Evolutionary conservation across 1,139 yeast species (phyloP).

Genomic region (Geotrichum candidum): DNA sequence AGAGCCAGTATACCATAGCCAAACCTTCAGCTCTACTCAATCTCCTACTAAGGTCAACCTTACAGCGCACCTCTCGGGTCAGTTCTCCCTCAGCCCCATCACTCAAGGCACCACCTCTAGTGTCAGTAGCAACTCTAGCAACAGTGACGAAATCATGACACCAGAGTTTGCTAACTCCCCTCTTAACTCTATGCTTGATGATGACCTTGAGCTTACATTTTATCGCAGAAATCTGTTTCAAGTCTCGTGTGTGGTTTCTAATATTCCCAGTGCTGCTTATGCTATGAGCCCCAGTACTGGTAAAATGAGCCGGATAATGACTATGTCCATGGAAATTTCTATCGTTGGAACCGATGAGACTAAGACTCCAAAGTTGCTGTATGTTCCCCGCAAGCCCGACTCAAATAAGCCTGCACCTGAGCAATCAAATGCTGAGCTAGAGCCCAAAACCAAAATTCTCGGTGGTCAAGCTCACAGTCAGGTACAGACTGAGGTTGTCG

Average conservation of each 20-base stretch:
- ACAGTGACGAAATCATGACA: neutral
- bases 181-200: neutral
- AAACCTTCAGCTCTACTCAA: neutral
- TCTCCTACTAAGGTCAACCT: conserved; percentile 1
- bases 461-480: conserved; percentile 23
- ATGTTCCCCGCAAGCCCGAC: conserved; percentile 27
- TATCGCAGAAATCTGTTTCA: conserved; percentile 32
- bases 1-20: neutral
- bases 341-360: conserved; percentile 28
- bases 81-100: conserved; percentile 7
- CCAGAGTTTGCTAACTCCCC: neutral
- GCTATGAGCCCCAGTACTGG: conserved; percentile 24
- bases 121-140: neutral
- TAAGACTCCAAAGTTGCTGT: conserved; percentile 26
- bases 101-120: neutral
- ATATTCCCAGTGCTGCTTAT: conserved; percentile 29
- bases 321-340: conserved; percentile 28
- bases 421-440: conserved; percentile 28
- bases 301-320: conserved; percentile 27
- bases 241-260: conserved; percentile 27
- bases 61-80: conserved; percentile 5
- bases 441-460: conserved; percentile 21
- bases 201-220: conserved; percentile 27
- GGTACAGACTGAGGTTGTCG: conserved; percentile 23
- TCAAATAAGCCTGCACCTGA: conserved; percentile 21